phyloP scores from a whole-genome alignment of 192 early-diverging fungal genomes.

The Backusella macrospora region DNA sequence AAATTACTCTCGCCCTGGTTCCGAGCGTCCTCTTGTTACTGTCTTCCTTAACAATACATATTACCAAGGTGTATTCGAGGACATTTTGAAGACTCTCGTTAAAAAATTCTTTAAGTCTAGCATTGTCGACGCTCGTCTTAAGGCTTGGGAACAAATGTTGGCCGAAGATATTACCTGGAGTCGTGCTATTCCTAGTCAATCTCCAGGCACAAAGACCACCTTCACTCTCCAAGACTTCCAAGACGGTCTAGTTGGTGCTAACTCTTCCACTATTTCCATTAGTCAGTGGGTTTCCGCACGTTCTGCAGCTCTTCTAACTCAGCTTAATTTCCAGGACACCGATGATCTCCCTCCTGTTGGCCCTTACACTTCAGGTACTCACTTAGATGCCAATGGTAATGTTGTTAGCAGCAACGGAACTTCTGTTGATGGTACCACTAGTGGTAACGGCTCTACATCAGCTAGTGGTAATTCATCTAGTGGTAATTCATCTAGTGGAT shows the following conservation, averaged over 20 bases:
- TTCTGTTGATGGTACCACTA: not conserved
- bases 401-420: slow-evolving; percentile 1
- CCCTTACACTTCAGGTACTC: slow-evolving; percentile 24
- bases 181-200: slow-evolving; percentile 29
- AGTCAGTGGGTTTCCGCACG: slow-evolving; percentile 30
- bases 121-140: slow-evolving; percentile 36
- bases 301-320: slow-evolving; percentile 18
- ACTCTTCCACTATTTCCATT: slow-evolving; percentile 12
- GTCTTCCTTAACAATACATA: slow-evolving; percentile 33
- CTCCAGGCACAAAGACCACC: slow-evolving; percentile 28
- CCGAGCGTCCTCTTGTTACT: slow-evolving; percentile 40
- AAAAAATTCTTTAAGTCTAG: slow-evolving; percentile 47
- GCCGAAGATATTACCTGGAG: slow-evolving; percentile 48
- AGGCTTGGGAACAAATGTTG: slow-evolving; percentile 45
- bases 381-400: slow-evolving; percentile 24
- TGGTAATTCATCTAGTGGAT: not conserved
- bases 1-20: slow-evolving; percentile 37
- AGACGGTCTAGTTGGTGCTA: slow-evolving; percentile 23
- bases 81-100: slow-evolving; percentile 43
- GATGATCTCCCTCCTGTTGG: slow-evolving; percentile 38
- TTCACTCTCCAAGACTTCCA: slow-evolving; percentile 29
- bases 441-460: not conserved
- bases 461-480: not conserved
- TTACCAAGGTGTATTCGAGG: slow-evolving; percentile 43
- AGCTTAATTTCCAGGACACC: slow-evolving; percentile 33